Percentiles rank a stretch among this genome's conserved stretches.
phyloP scores from a whole-genome alignment of 1,139 yeast genomes.

The Blastobotrys indianensis region DNA sequence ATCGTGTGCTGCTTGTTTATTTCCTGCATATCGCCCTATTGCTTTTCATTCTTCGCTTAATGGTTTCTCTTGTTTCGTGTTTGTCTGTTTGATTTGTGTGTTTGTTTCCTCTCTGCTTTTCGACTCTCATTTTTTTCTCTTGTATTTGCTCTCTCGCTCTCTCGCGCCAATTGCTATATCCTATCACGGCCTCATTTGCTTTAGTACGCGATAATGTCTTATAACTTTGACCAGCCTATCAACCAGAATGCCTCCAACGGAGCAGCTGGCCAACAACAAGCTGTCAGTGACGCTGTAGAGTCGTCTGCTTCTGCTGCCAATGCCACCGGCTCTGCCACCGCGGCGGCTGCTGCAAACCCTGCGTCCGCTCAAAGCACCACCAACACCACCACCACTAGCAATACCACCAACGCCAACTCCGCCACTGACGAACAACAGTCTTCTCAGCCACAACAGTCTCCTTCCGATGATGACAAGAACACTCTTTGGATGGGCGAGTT shows the following conservation, averaged over 20 bases:
- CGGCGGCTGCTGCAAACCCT: too few relatives aligned
- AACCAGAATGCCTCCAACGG: too few relatives aligned
- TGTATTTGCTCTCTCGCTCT: too few relatives aligned
- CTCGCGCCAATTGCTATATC: slow-evolving; percentile 3
- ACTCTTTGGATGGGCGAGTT: slow-evolving; percentile 93
- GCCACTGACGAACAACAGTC: background rate
- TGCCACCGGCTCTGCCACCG: too few relatives aligned
- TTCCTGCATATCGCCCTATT: background rate
- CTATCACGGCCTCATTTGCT: background rate
- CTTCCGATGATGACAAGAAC: slow-evolving; percentile 14
- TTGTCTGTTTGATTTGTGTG: background rate
- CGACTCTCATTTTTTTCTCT: background rate
- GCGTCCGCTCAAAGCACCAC: too few relatives aligned
- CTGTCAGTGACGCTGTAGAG: too few relatives aligned
- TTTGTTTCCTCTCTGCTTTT: background rate
- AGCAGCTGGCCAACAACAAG: too few relatives aligned
- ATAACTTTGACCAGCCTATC: background rate
- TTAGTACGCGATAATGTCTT: background rate
- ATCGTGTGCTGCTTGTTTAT: too few relatives aligned
- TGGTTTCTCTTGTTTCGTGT: background rate
- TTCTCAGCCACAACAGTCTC: background rate
- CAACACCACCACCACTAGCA: background rate
- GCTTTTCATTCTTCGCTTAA: background rate
- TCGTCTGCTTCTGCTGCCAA: too few relatives aligned
- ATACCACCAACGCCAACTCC: background rate